These are phyloP conservation scores for Murraya koenigii DNA, from an alignment of 345 rosid genomes.

Conservation along the genomic window DNA sequence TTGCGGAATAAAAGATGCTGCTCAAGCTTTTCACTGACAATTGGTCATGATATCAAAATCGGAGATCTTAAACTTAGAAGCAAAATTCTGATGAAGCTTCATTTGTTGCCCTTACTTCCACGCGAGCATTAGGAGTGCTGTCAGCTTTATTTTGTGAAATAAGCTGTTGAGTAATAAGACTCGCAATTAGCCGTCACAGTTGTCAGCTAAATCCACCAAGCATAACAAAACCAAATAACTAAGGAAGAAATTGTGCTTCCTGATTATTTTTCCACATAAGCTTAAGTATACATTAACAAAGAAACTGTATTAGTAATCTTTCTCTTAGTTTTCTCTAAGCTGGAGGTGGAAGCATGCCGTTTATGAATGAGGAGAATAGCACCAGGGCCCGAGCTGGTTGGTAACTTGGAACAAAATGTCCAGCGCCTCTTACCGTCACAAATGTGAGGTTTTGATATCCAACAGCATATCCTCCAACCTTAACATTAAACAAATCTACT, in stretches of 20 bases:
- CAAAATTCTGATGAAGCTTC: neutral
- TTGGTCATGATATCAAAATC: neutral
- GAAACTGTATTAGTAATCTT: neutral
- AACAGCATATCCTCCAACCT: conserved; percentile 24
- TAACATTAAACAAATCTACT: neutral
- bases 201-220: neutral
- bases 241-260: neutral
- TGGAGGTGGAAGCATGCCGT: conserved; percentile 18
- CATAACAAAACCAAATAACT: neutral
- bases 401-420: conserved; percentile 26
- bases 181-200: neutral
- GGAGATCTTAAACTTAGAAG: neutral
- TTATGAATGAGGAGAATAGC: conserved; percentile 20
- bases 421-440: conserved; percentile 23
- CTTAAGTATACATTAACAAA: neutral
- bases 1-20: neutral
- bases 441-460: conserved; percentile 23
- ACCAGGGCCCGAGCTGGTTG: conserved; percentile 22
- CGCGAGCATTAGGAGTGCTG: neutral
- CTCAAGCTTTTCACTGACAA: neutral
- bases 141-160: neutral
- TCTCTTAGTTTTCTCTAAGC: conserved; percentile 14
- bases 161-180: neutral
- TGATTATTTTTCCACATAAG: neutral
- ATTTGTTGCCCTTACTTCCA: neutral